Conservation (phyloP, 2,329 filamentous ascomycete species). For the Aspergillus bombycis region DNA sequence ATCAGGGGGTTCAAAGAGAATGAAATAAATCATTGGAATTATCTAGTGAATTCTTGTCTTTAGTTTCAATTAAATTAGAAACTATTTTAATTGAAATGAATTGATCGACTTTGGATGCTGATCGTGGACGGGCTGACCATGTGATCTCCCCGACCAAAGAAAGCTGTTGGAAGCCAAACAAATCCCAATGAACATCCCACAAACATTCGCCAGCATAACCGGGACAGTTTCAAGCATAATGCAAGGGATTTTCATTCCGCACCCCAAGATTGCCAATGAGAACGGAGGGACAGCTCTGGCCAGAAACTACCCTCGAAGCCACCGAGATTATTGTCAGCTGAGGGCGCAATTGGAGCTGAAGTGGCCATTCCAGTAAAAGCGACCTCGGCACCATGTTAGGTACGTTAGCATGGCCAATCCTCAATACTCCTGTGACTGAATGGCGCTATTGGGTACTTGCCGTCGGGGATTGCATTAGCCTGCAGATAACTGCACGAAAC, state of each 20-base stretch:
- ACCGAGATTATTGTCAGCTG: background rate
- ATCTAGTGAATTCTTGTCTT: too few relatives aligned
- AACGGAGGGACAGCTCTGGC: background rate
- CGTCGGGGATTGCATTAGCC: background rate
- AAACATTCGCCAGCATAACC: background rate
- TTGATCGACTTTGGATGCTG: background rate
- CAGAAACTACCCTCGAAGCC: background rate
- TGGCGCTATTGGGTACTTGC: background rate
- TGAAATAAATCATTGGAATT: too few relatives aligned
- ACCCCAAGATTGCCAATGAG: background rate
- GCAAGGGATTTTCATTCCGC: background rate
- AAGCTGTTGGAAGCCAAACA: background rate
- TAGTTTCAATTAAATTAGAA: background rate
- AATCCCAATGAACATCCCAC: background rate
- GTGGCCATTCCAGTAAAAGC: background rate
- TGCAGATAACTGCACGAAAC: background rate
- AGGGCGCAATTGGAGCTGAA: background rate
- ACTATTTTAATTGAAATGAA: background rate
- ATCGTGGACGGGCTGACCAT: background rate
- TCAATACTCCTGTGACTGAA: background rate
- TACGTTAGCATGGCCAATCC: background rate
- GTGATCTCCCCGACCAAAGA: background rate
- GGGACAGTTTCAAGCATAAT: background rate
- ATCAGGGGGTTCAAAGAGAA: too few relatives aligned
- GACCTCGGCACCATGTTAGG: background rate